Conservation (phyloP, 176 grass and related monocot species). For the Stipa capillata region DNA sequence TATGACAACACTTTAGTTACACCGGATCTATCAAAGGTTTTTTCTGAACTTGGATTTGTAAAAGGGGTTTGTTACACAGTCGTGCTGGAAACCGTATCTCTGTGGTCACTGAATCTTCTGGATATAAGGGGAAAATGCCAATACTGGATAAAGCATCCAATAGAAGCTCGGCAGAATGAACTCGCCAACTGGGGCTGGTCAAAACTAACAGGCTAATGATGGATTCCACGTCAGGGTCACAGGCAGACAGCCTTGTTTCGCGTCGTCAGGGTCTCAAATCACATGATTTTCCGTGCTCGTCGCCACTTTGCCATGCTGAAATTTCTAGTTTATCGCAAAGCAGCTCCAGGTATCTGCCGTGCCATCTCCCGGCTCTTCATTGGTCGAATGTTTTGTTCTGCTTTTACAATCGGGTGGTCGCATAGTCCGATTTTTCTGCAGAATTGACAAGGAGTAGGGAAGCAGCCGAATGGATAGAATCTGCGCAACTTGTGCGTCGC, state of each 20-base stretch:
- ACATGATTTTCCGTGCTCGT: not conserved
- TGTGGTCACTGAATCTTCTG: not conserved
- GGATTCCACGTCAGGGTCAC: no score
- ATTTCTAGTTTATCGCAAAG: not conserved
- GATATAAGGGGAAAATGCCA: not conserved
- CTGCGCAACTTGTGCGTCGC: not conserved
- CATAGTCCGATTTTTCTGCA: not conserved
- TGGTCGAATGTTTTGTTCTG: not conserved
- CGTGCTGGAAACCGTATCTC: not conserved
- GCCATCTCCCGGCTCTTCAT: not conserved
- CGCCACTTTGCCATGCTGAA: no score
- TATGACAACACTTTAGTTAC: not conserved
- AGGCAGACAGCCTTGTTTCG: not conserved
- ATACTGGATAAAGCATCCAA: not conserved
- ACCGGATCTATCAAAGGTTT: no score
- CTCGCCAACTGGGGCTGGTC: not conserved
- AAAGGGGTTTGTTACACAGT: not conserved
- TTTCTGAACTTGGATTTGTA: no score
- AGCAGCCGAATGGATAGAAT: not conserved
- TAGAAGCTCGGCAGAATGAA: not conserved
- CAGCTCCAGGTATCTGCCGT: not conserved
- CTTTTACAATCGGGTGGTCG: no score
- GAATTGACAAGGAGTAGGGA: not conserved
- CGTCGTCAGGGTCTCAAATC: not conserved
- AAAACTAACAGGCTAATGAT: no score